phyloP scores from a whole-genome alignment of 352 stramenopile genomes.

The Pythium vanterpoolii region DNA sequence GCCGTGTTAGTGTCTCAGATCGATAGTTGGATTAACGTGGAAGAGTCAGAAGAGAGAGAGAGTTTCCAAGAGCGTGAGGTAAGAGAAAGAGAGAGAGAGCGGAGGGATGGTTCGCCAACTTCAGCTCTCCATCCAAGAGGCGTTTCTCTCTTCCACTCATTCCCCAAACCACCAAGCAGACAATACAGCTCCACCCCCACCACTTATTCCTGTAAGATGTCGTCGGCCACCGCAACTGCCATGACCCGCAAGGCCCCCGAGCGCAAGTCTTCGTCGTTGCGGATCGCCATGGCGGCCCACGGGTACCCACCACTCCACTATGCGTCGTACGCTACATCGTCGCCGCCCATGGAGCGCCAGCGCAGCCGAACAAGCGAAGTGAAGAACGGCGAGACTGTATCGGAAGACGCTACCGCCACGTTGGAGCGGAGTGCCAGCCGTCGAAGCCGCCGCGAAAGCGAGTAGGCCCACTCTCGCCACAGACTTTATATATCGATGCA shows the following conservation, averaged over 20 bases:
- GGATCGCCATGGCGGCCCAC: background rate
- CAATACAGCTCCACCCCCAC: background rate
- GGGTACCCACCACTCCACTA: constrained; percentile 3
- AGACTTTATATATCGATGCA: too few species aligned
- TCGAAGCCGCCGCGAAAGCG: background rate
- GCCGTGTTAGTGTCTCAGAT: background rate
- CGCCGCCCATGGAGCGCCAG: background rate
- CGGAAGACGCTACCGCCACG: background rate
- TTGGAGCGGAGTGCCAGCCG: background rate
- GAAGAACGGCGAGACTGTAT: background rate
- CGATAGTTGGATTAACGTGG: background rate
- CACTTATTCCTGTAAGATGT: background rate
- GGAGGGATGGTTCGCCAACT: too few species aligned
- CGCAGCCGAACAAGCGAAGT: background rate
- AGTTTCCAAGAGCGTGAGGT: too few species aligned
- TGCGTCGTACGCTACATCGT: constrained; percentile 4
- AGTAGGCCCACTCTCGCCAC: too few species aligned
- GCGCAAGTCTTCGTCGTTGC: constrained; percentile 1
- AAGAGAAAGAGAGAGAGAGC: background rate
- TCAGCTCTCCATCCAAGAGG: too few species aligned
- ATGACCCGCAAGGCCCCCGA: background rate
- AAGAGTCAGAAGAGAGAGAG: background rate
- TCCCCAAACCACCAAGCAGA: background rate
- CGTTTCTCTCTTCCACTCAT: too few species aligned
- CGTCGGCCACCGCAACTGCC: background rate